Evolutionary conservation across 2,329 filamentous ascomycete species (phyloP).

Genomic region (Parafenestella ontariensis): DNA sequence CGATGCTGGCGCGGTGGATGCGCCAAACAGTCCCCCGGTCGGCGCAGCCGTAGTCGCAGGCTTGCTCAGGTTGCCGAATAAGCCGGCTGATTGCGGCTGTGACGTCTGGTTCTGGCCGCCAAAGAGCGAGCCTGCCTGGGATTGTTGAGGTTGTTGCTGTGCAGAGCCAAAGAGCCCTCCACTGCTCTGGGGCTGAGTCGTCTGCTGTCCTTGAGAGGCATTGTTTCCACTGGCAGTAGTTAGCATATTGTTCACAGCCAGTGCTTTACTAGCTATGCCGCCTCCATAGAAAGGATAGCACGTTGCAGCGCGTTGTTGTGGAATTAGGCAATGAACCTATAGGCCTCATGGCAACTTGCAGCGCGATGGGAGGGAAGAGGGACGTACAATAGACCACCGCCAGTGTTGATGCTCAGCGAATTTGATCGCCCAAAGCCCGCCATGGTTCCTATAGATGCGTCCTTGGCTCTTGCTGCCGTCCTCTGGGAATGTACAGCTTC

Average conservation of each 20-base stretch:
- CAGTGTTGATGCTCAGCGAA: conserved; percentile 63
- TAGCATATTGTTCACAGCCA: conserved; percentile 15
- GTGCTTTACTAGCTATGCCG: background rate
- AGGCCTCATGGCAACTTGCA: background rate
- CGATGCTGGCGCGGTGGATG: conserved; percentile 35
- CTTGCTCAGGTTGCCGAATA: conserved; percentile 49
- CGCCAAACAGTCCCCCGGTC: conserved; percentile 46
- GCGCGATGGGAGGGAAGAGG: background rate
- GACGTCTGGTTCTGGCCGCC: conserved; percentile 27
- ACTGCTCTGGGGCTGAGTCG: conserved; percentile 35
- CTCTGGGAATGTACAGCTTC: background rate
- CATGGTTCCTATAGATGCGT: conserved; percentile 26
- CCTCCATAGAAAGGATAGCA: background rate
- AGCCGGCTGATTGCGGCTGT: conserved; percentile 34
- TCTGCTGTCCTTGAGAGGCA: conserved; percentile 35
- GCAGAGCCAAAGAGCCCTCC: conserved; percentile 38
- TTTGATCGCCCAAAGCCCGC: conserved; percentile 57
- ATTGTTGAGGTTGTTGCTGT: conserved; percentile 26
- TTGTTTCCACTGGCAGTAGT: conserved; percentile 40
- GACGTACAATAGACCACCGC: conserved; percentile 58
- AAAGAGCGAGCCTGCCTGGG: conserved; percentile 36
- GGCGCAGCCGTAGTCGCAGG: conserved; percentile 33
- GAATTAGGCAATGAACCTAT: background rate
- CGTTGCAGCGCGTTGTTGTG: background rate
- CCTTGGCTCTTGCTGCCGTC: background rate